A percentile compares a stretch with the other conserved stretches of the same genome.
Evolutionary conservation across 2,329 filamentous ascomycete genomes (phyloP).

Genomic region (Cordyceps fumosorosea): DNA sequence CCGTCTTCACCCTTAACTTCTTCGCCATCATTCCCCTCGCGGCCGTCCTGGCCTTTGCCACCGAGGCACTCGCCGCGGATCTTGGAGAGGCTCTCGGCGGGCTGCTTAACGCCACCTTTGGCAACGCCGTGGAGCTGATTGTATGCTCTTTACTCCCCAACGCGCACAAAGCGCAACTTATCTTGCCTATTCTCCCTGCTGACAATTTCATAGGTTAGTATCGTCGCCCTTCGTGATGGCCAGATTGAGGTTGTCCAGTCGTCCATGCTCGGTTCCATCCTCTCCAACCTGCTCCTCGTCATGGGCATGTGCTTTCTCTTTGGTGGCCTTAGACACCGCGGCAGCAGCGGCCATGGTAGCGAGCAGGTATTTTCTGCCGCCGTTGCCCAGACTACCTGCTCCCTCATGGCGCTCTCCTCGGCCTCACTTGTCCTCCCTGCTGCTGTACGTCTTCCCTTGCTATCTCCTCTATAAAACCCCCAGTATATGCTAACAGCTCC

Average conservation of each 20-base stretch:
- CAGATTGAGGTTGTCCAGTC: slow-evolving; percentile 97
- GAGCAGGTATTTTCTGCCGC: slow-evolving; percentile 71
- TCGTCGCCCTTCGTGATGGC: slow-evolving; percentile 76
- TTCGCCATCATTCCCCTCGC: slow-evolving; percentile 73
- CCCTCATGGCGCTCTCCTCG: slow-evolving; percentile 68
- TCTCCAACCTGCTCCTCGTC: slow-evolving; percentile 88
- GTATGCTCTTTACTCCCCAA: slow-evolving; percentile 35
- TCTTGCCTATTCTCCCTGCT: not conserved
- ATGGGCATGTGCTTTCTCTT: slow-evolving; percentile 75
- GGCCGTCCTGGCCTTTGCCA: slow-evolving; percentile 67
- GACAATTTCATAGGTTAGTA: slow-evolving; percentile 62
- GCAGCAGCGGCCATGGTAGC: slow-evolving; percentile 47
- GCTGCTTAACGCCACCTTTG: slow-evolving; percentile 69
- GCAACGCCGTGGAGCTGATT: slow-evolving; percentile 74
- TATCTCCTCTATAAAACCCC: too few species aligned
- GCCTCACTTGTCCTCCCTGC: slow-evolving; percentile 75
- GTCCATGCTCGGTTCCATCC: slow-evolving; percentile 91
- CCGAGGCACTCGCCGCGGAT: slow-evolving; percentile 67
- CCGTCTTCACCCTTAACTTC: slow-evolving; percentile 72
- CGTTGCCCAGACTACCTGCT: slow-evolving; percentile 70
- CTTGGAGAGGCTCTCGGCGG: slow-evolving; percentile 70
- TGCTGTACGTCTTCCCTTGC: slow-evolving; percentile 38
- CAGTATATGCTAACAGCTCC: not conserved
- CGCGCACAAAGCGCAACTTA: not conserved
- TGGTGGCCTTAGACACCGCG: slow-evolving; percentile 59